Evolutionary conservation across 352 stramenopile genomes (phyloP), one percentile per base, ranked within the genome.

Genomic region (Phytophthora nicotianae): DNA sequence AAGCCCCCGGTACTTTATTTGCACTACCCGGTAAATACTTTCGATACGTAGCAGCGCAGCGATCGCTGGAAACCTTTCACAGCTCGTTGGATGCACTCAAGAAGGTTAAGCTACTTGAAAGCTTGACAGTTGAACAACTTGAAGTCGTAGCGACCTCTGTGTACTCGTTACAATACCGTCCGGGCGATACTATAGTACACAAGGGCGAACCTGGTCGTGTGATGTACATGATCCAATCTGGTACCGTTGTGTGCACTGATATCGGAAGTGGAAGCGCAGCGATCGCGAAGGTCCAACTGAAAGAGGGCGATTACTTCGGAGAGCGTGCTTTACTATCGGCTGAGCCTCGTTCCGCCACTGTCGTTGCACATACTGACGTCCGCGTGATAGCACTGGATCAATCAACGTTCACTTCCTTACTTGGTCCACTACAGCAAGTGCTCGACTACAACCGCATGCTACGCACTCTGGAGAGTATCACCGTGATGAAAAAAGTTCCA

Each of bases 281-380:
- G n/a, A 40, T 70, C 20, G 53, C 46, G 3, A 59, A 74, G 14
- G 77, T 90, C 3, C 67, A 82, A 37, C 58, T 90, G 7, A 63
- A 64, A 33, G 72, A 91, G 17, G 79, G 88, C 10, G 87, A 97
- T 45, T 98, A 94, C 72, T 98, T 98, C 69, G 95, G 94, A 50
- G 94, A 98, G 60, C 81, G 89, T 27, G 90, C 94, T 4, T 70
- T 98, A 5, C 56, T 98, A 14, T 91, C 79, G 6, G 65, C 88
- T 23, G 90, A 98, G 65, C 88, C 91, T 33, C 83, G 89, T 16
- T 84, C 89, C 6, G 92, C 91, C 5, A 98, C 93, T 8, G 89
- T 97, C 27, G 81, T 89, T 14, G 90, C 91, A 0, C 72, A 79
- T 26, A 82, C 67, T 3, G 65, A 83, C 32, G 79, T 81, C 2